Conservation (phyloP, 805 yeast species). For the Candida succiphila region DNA sequence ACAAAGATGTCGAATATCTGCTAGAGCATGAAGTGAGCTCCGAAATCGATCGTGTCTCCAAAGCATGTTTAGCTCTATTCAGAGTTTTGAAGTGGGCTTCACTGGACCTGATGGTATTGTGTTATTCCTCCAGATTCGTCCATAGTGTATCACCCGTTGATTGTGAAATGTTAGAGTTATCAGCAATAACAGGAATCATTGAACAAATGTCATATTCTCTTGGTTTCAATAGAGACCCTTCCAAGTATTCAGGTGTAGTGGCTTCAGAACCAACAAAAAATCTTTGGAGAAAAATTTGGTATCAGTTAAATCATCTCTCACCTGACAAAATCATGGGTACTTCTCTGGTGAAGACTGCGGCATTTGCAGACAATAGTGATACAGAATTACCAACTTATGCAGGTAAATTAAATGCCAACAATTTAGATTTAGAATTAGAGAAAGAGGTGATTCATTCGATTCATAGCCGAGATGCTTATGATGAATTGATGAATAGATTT, state of each 20-base stretch:
- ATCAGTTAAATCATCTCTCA: too few relatives aligned
- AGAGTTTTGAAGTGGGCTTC: conserved; percentile 27
- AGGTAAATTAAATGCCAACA: conserved; percentile 21
- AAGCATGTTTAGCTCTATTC: conserved; percentile 29
- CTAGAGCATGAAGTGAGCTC: conserved; percentile 28
- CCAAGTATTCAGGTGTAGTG: conserved; percentile 11
- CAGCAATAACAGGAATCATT: conserved; percentile 25
- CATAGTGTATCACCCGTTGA: conserved; percentile 37
- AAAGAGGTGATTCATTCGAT: conserved; percentile 23
- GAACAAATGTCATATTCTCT: conserved; percentile 34
- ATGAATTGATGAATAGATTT: conserved; percentile 21
- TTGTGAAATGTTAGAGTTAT: conserved; percentile 30
- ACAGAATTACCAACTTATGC: conserved; percentile 31
- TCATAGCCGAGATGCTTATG: conserved; percentile 20
- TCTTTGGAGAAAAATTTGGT: conserved; percentile 53
- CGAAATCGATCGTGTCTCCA: conserved; percentile 27
- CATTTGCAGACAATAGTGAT: conserved; percentile 27
- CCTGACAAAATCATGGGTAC: conserved; percentile 29
- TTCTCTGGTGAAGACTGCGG: conserved; percentile 27
- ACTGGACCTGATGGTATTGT: conserved; percentile 31
- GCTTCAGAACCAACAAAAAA: conserved; percentile 28
- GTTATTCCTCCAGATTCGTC: conserved; percentile 30
- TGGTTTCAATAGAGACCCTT: conserved; percentile 41
- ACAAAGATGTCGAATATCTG: conserved; percentile 21
- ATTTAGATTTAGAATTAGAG: conserved; percentile 27